Conservation (phyloP, 1,284 basidiomycete genomes). For the Polyporus tsugae region DNA sequence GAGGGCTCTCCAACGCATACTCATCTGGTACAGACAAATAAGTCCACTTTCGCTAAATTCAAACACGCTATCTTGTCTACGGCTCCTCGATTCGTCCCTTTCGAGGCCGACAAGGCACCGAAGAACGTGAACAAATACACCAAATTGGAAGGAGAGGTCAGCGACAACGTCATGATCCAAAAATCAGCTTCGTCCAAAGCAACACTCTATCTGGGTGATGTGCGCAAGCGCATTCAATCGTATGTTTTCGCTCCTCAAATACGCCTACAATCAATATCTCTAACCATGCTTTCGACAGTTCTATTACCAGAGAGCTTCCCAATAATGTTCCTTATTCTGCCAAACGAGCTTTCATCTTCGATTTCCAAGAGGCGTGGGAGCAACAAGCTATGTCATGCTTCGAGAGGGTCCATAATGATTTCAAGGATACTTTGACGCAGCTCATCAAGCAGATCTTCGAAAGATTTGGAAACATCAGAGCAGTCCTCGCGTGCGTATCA, state of each 20-base stretch:
- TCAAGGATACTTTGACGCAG: slow-evolving; percentile 35
- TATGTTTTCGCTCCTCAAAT: slow-evolving; percentile 12
- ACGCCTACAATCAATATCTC: too few species aligned
- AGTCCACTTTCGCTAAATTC: slow-evolving; percentile 14
- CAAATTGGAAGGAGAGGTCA: slow-evolving; percentile 32
- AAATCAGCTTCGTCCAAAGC: not conserved
- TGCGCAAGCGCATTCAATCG: slow-evolving; percentile 34
- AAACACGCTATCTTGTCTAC: slow-evolving; percentile 35
- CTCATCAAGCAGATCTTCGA: slow-evolving; percentile 41
- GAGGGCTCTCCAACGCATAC: slow-evolving; percentile 39
- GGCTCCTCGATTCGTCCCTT: slow-evolving; percentile 48
- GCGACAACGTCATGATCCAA: slow-evolving; percentile 6
- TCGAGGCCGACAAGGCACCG: slow-evolving; percentile 18
- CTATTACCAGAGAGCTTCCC: slow-evolving; percentile 58
- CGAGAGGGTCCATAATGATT: slow-evolving; percentile 41
- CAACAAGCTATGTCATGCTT: slow-evolving; percentile 48
- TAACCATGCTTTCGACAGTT: slow-evolving; percentile 41
- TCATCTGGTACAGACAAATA: slow-evolving; percentile 21
- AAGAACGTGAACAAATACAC: slow-evolving; percentile 31
- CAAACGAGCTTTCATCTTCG: slow-evolving; percentile 49
- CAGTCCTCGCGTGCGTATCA: slow-evolving; percentile 37
- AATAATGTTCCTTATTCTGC: slow-evolving; percentile 60
- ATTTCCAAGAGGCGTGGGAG: slow-evolving; percentile 50
- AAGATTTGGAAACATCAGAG: slow-evolving; percentile 39
- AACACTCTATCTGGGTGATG: slow-evolving; percentile 33